Evolutionary conservation across 257 asterid species (phyloP), one percentile per base, ranked within the genome.

Genomic region (Lavandula angustifolia): DNA sequence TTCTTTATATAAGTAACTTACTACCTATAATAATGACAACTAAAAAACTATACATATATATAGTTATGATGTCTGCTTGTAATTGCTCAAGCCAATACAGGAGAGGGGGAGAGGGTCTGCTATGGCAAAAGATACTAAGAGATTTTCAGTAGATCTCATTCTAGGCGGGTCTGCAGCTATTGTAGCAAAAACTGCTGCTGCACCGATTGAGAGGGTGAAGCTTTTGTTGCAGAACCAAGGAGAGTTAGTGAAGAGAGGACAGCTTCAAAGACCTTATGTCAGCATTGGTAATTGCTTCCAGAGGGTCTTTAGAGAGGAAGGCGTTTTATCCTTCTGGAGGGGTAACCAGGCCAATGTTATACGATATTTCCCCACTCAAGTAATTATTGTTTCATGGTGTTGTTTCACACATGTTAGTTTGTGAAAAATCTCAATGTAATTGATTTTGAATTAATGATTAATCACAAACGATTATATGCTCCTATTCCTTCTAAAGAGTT

Each of bases 291-390:
- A 89, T 80, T 78, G 96, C 82, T 92, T 89, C 73, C 58, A 33
- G 50, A 84, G 94, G 76, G 81, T 92, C 52, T 75, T 74, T 31
- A 85, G 78, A 67, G 95, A 94, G 74, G 96, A 92, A 67, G 99
- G 99, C 0, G 34, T 78, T 52, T 62, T 79, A 53, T 82, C 97
- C 64, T 84, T 87, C 66, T 94, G 99, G 99, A 85, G 97, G 82
- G 99, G 99, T 66, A 85, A 94, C 75, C 97, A 90, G 76, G 99
- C 97, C 74, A 94, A 94, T 76, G 80, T 94, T 71, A 85, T 94
- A 56, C 84, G 99, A 75, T 90, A 94, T 85, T 85, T 94, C 76
- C 97, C 99, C 9, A 94, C 97, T 60, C 96, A 94, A 95, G 99
- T 85, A 68, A 29, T n/a, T 40, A 2, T 40, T 8, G 46, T 9